A percentile compares a stretch with the other conserved stretches of the same genome.
phyloP scores from a whole-genome alignment of 192 early-diverging fungal genomes.

The Coemansia sp. region DNA sequence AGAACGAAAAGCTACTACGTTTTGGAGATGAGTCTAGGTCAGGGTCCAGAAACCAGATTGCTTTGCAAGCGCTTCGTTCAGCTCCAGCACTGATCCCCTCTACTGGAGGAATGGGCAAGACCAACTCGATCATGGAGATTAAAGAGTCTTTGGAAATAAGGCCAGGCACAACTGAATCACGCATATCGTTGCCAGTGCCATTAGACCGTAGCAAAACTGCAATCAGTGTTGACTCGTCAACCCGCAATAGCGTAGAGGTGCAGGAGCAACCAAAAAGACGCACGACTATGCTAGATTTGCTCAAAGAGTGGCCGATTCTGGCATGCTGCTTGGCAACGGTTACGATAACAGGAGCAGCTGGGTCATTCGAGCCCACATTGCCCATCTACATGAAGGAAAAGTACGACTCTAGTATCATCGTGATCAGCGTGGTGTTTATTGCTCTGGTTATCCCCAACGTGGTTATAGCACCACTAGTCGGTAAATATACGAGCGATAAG shows the following conservation, averaged over 20 bases:
- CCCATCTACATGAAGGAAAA: constrained; percentile 38
- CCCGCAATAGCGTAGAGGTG: neutral
- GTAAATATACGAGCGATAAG: constrained; percentile 43
- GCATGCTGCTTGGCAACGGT: constrained; percentile 45
- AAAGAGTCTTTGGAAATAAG: too few species aligned
- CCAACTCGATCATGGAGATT: neutral
- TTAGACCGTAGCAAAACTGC: too few species aligned
- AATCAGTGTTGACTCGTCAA: neutral
- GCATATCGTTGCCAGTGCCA: too few species aligned
- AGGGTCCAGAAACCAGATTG: neutral
- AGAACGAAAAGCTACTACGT: constrained; percentile 17
- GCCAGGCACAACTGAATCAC: too few species aligned
- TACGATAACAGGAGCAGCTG: constrained; percentile 34
- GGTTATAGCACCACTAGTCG: constrained; percentile 57
- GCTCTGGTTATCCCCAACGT: constrained; percentile 69
- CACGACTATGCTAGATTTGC: constrained; percentile 48
- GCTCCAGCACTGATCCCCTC: constrained; percentile 16
- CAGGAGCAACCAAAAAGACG: constrained; percentile 6
- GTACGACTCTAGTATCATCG: constrained; percentile 21
- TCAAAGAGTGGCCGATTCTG: constrained; percentile 49
- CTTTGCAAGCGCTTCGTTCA: neutral
- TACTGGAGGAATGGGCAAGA: constrained; percentile 9
- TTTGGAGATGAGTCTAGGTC: neutral
- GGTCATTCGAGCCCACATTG: constrained; percentile 46
- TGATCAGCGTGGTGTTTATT: constrained; percentile 59